These are phyloP conservation scores for Mucor circinelloides DNA, from an alignment of 371 early-diverging fungal genomes.

Conservation along the genomic window DNA sequence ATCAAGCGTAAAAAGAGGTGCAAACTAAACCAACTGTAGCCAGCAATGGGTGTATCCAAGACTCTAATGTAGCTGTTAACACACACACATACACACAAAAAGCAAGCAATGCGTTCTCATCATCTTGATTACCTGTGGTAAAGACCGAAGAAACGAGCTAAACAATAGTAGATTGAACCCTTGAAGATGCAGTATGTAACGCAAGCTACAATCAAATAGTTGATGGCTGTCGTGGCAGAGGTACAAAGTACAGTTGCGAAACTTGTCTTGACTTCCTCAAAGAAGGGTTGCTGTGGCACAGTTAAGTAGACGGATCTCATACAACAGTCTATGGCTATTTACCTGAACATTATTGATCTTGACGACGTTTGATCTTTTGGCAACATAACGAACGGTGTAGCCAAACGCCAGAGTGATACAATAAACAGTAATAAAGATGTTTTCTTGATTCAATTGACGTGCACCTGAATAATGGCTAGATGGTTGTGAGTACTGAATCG, in stretches of 20 bases:
- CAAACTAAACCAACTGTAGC: constrained; percentile 48
- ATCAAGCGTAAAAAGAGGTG: constrained; percentile 44
- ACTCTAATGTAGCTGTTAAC: constrained; percentile 26
- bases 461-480: constrained; percentile 35
- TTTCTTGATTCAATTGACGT: constrained; percentile 45
- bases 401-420: constrained; percentile 32
- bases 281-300: constrained; percentile 30
- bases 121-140: constrained; percentile 23
- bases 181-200: constrained; percentile 28
- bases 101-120: not conserved
- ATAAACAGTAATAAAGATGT: constrained; percentile 43
- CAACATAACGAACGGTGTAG: constrained; percentile 36
- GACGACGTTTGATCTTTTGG: constrained; percentile 29
- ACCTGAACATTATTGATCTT: constrained; percentile 49
- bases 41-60: constrained; percentile 42
- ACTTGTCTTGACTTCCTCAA: constrained; percentile 31
- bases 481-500: not conserved
- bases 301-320: not conserved
- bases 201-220: constrained; percentile 26
- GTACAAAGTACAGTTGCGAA: constrained; percentile 21
- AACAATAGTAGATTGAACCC: constrained; percentile 30
- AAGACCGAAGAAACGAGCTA: constrained; percentile 32
- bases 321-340: not conserved
- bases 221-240: constrained; percentile 18
- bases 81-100: not conserved